Evolutionary conservation across 2,329 filamentous ascomycete genomes (phyloP), one percentile per base, ranked within the genome.

Genomic region (Aspergillus japonicus): DNA sequence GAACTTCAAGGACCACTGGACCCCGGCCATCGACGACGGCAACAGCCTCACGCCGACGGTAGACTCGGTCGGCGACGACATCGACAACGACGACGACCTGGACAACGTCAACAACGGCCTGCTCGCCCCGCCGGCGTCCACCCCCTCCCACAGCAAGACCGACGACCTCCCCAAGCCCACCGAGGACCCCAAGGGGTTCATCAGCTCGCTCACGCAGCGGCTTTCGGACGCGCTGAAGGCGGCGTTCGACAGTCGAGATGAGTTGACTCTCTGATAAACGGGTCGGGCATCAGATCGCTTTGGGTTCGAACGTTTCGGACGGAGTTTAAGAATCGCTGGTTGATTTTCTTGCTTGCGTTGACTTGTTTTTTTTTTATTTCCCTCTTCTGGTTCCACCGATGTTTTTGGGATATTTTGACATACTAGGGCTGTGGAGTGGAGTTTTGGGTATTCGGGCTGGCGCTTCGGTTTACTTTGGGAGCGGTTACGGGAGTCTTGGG

Each of bases 221-320:
- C 12, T 74, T 29, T 59, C 60, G 53, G 23, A 62, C 52, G 60
- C 62, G 23, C 57, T 73, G 31, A 63, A 58, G 0, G 54, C 71
- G 39, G 44, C 59, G 16, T 14, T 70, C 21, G 60, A 73, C 58
- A 69, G 68, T 35, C 69, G 67, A n/a, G 72, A 74, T 60, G 71
- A 74, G 58, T 14, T 70, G 53, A 64, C 64, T 2, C 49, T 73
- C 2, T 35, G 2, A 10, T 35, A 2, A 5, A 1, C 33, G 11
- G 23, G 23, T 23, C 23, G 3, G 3, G 23, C 23, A 23, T 23
- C 23, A 23, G 23, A 23, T 23, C 2, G 23, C 23, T 23, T 35
- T 35, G 2, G 33, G 12, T 23, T 52, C 50, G 10, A 7, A 23
- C 23, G 3, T 3, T 23, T 23, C 7, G 26, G 26, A 29, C 26